phyloP scores from a whole-genome alignment of 257 asterid species.

The Knoxia roxburghii region DNA sequence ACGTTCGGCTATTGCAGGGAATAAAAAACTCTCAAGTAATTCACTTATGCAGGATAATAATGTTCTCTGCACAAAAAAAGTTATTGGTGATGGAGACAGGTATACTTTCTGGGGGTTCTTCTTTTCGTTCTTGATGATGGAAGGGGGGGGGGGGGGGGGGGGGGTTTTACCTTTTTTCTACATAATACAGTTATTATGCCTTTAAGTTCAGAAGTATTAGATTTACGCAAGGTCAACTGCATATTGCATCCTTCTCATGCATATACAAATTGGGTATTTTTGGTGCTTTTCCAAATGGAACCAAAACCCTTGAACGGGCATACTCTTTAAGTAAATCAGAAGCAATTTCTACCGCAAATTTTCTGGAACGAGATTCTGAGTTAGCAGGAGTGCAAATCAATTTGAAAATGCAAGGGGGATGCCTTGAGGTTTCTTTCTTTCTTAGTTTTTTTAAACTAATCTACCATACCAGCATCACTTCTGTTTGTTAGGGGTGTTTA shows the following conservation, averaged over 20 bases:
- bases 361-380: background rate
- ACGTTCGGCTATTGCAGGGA: conserved; percentile 39
- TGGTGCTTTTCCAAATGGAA: background rate
- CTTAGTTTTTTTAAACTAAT: background rate
- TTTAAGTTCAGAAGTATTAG: background rate
- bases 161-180: too few relatives aligned
- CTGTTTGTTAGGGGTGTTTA: background rate
- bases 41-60: conserved; percentile 59
- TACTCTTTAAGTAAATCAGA: background rate
- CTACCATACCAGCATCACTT: background rate
- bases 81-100: conserved; percentile 74
- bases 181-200: too few relatives aligned
- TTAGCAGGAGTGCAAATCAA: background rate
- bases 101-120: conserved; percentile 7
- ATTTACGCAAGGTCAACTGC: background rate
- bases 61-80: conserved; percentile 43
- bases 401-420: background rate
- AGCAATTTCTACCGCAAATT: background rate
- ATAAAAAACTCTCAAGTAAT: conserved; percentile 43
- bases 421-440: conserved; percentile 2
- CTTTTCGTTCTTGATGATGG: background rate
- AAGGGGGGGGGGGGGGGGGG: too few relatives aligned
- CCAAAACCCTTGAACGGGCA: background rate
- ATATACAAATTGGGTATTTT: background rate
- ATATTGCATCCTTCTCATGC: background rate